Conservation (phyloP, 2,329 filamentous ascomycete species). For the Plectosphaerella sp. region DNA sequence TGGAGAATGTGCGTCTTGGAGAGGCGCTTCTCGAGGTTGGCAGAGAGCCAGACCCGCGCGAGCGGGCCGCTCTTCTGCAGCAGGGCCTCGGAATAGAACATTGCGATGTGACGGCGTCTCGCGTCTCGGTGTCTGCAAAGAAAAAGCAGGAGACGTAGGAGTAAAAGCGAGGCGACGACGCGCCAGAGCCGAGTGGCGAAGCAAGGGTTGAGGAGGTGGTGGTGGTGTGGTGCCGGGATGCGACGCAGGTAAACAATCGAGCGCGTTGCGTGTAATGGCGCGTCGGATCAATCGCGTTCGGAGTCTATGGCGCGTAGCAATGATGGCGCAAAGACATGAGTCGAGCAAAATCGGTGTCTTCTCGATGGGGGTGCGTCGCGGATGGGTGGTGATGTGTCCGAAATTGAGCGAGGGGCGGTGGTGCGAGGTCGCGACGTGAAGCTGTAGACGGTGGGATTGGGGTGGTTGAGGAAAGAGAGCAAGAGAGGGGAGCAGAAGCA, state of each 20-base stretch:
- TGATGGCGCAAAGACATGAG: slow-evolving; percentile 9
- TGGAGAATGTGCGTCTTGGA: slow-evolving; percentile 95
- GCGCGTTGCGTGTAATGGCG: slow-evolving; percentile 15
- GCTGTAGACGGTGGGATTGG: background rate
- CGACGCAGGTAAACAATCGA: slow-evolving; percentile 15
- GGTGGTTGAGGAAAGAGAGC: background rate
- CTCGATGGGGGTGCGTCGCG: background rate
- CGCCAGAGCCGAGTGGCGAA: slow-evolving; percentile 5
- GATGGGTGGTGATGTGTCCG: background rate
- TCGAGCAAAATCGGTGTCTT: background rate
- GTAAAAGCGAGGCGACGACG: slow-evolving; percentile 9
- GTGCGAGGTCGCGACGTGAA: too few species aligned
- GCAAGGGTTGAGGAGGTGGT: background rate
- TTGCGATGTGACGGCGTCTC: slow-evolving; percentile 35
- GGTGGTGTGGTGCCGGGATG: slow-evolving; percentile 4
- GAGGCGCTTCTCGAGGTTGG: slow-evolving; percentile 97
- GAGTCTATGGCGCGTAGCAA: slow-evolving; percentile 8
- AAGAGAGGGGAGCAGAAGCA: background rate
- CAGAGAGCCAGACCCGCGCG: slow-evolving; percentile 96
- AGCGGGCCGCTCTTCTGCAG: slow-evolving; percentile 95
- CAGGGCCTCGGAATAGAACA: slow-evolving; percentile 98
- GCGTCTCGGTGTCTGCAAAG: too few species aligned
- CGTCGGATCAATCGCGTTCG: slow-evolving; percentile 6
- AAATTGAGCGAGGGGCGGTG: background rate
- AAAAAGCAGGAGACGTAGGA: background rate